Conservation (phyloP, 108 stramenopile genomes). For the Nitzschia sp. region DNA sequence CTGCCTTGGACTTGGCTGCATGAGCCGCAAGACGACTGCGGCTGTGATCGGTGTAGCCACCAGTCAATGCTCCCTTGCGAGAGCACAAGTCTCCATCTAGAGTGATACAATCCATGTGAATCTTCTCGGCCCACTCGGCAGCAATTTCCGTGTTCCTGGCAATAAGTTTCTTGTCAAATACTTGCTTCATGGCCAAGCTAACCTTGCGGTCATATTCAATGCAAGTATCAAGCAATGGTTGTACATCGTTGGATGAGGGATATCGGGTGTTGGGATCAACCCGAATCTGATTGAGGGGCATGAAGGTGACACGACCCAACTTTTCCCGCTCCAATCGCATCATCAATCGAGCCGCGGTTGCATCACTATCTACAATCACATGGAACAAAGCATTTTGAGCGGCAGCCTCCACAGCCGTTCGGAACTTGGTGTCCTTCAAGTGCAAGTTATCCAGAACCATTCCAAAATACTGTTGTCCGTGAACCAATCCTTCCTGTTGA, state of each 20-base stretch:
- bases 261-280: constrained; percentile 53
- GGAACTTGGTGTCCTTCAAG: constrained; percentile 77
- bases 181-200: constrained; percentile 86
- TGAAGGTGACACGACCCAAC: constrained; percentile 94
- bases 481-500: constrained; percentile 60
- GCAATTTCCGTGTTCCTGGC: constrained; percentile 82
- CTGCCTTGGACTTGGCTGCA: constrained; percentile 46
- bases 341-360: constrained; percentile 92
- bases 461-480: constrained; percentile 85
- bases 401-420: constrained; percentile 91
- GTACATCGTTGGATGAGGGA: constrained; percentile 68
- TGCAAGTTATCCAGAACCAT: constrained; percentile 90
- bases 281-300: constrained; percentile 94
- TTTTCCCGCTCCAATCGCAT: constrained; percentile 77
- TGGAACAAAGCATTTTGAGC: constrained; percentile 95
- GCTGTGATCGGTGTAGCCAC: constrained; percentile 81
- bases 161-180: constrained; percentile 92
- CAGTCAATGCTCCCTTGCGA: constrained; percentile 88
- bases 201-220: constrained; percentile 79
- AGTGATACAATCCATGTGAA: constrained; percentile 93
- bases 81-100: constrained; percentile 95
- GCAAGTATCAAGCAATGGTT: constrained; percentile 63
- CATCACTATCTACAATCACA: constrained; percentile 97
- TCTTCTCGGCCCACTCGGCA: constrained; percentile 59
- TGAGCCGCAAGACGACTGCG: constrained; percentile 76